phyloP scores from a whole-genome alignment of 352 stramenopile species.

The Phytophthora litchii region DNA sequence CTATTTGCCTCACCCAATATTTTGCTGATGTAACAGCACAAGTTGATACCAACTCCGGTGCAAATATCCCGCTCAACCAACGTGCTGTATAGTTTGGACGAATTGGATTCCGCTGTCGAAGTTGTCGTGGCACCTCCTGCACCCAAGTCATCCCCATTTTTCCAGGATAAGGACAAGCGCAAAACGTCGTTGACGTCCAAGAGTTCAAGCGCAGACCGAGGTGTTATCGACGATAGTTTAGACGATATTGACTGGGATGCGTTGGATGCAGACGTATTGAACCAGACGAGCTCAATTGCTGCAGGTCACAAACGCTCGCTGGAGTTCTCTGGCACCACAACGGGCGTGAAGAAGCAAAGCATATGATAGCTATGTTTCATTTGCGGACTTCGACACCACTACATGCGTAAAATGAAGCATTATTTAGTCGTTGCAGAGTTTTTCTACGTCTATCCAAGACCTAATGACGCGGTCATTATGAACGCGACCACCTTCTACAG shows the following conservation, averaged over 20 bases:
- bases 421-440: slow-evolving; percentile 25
- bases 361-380: slow-evolving; percentile 9
- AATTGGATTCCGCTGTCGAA: slow-evolving; percentile 31
- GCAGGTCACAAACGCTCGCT: slow-evolving; percentile 30
- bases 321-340: slow-evolving; percentile 11
- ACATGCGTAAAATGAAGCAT: slow-evolving; percentile 21
- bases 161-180: slow-evolving; percentile 38
- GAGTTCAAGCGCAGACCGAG: slow-evolving; percentile 5
- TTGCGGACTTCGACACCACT: background rate
- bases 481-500: slow-evolving; percentile 37
- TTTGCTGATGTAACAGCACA: slow-evolving; percentile 48
- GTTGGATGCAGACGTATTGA: slow-evolving; percentile 52
- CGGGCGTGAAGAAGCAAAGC: slow-evolving; percentile 32
- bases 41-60: slow-evolving; percentile 55
- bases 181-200: slow-evolving; percentile 15
- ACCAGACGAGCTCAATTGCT: slow-evolving; percentile 38
- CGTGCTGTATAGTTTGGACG: slow-evolving; percentile 38
- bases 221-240: slow-evolving; percentile 44
- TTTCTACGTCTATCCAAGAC: slow-evolving; percentile 7
- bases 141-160: slow-evolving; percentile 56
- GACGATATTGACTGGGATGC: slow-evolving; percentile 74
- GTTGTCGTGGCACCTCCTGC: slow-evolving; percentile 26
- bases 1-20: slow-evolving; percentile 1
- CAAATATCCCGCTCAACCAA: slow-evolving; percentile 19
- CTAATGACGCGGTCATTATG: background rate